Evolutionary conservation across 129 eudicot genomes (phyloP).

Genomic region (Helichrysum umbraculigerum): DNA sequence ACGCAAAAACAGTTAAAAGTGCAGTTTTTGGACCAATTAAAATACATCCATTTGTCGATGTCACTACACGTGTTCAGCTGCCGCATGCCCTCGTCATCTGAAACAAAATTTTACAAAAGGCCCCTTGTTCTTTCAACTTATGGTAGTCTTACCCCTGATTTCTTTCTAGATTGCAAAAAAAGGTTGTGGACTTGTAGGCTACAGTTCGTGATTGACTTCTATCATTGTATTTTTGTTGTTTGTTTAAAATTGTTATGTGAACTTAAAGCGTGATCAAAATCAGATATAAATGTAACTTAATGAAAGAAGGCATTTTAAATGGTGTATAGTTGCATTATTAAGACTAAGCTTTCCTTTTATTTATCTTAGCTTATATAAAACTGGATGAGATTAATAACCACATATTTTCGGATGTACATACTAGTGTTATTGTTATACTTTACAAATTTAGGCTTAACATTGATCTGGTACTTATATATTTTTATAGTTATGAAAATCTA

Average conservation of each 20-base stretch:
- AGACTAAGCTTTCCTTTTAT: too few species aligned
- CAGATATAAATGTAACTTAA: too few species aligned
- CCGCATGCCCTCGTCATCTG: constrained; percentile 6
- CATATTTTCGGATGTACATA: background rate
- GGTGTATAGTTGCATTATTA: too few species aligned
- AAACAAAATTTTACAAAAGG: background rate
- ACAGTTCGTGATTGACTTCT: too few species aligned
- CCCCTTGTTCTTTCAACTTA: background rate
- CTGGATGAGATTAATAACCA: too few species aligned
- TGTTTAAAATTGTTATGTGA: too few species aligned
- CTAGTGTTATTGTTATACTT: background rate
- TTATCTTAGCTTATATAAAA: too few species aligned
- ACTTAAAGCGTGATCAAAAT: too few species aligned
- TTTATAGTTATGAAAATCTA: background rate
- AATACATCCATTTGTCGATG: background rate
- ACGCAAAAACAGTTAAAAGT: constrained; percentile 11
- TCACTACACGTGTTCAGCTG: constrained; percentile 14
- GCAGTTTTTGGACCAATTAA: constrained; percentile 1
- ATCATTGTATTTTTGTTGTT: too few species aligned
- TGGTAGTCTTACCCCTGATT: background rate
- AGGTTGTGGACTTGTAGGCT: too few species aligned
- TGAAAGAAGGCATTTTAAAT: too few species aligned
- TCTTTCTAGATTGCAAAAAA: background rate
- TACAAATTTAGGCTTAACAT: background rate
- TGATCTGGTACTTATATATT: background rate